These are phyloP conservation scores for Lepidium sativum DNA, from an alignment of 345 rosid genomes.

Conservation along the genomic window DNA sequence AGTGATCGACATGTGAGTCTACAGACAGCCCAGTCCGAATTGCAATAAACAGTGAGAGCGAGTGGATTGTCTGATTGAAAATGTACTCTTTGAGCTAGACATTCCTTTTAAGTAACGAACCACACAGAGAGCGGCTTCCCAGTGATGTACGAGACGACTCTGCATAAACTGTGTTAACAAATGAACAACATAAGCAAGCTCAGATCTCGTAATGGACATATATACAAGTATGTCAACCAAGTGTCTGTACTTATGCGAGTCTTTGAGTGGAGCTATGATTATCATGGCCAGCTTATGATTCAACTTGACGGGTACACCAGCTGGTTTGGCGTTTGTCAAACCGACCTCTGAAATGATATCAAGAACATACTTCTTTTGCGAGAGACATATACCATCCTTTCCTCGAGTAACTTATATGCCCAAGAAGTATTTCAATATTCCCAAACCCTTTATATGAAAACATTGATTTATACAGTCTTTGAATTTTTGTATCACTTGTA, in stretches of 20 bases:
- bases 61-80: not conserved
- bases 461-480: not conserved
- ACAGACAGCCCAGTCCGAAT: not conserved
- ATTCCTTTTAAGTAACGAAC: not conserved
- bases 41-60: not conserved
- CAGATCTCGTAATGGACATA: not conserved
- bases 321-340: not conserved
- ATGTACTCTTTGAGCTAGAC: not conserved
- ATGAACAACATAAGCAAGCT: not conserved
- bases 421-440: not conserved
- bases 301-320: not conserved
- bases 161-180: constrained; percentile 1
- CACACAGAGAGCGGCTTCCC: not conserved
- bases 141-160: not conserved
- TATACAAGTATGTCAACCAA: not conserved
- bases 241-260: not conserved
- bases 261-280: not conserved
- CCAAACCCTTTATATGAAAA: not conserved
- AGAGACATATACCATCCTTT: not conserved
- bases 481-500: fast-evolving
- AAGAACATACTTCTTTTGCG: not conserved
- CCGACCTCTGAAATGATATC: not conserved
- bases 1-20: not conserved
- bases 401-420: not conserved
- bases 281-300: too few relatives aligned